These are phyloP conservation scores for Arthrobotrys musiformis DNA, from an alignment of 2,329 filamentous ascomycete genomes.

Conservation along the genomic window DNA sequence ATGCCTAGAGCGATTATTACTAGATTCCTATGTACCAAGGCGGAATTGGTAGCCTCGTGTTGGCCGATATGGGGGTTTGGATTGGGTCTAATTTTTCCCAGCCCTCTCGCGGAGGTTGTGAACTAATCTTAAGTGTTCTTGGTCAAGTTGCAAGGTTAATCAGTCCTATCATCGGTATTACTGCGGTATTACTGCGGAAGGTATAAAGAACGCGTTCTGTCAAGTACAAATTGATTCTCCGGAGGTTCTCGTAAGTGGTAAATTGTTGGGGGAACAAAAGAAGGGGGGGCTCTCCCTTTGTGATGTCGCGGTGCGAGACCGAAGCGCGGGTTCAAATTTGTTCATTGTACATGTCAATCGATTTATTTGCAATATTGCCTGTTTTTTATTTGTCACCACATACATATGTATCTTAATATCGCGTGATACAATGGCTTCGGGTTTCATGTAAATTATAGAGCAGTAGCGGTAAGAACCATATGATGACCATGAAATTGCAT, in stretches of 20 bases:
- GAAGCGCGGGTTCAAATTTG: too few relatives aligned
- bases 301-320: too few relatives aligned
- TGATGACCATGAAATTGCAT: background rate
- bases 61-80: background rate
- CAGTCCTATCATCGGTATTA: background rate
- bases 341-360: background rate
- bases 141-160: background rate
- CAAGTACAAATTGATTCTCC: background rate
- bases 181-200: background rate
- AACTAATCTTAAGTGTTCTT: background rate
- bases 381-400: too few relatives aligned
- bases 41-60: background rate
- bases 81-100: constrained; percentile 6
- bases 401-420: too few relatives aligned
- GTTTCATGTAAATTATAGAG: background rate
- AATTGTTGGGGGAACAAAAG: background rate
- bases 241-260: too few relatives aligned
- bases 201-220: background rate
- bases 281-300: background rate
- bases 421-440: too few relatives aligned
- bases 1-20: background rate
- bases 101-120: background rate
- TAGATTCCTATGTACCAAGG: background rate
- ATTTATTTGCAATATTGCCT: too few relatives aligned
- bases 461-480: background rate